phyloP scores from a whole-genome alignment of 1,284 basidiomycete genomes.

The Cryptococcus floricola region DNA sequence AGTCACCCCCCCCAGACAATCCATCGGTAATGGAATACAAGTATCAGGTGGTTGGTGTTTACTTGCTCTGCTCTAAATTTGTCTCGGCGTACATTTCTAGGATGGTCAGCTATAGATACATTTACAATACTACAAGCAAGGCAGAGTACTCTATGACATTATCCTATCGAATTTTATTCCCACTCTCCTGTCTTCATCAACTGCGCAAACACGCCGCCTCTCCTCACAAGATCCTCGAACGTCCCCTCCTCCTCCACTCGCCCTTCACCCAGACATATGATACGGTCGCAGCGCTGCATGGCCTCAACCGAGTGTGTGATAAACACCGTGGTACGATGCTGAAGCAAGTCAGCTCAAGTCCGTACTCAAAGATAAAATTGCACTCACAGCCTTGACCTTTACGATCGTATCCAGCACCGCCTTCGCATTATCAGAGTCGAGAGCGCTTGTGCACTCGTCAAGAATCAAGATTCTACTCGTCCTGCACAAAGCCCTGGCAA shows the following conservation, averaged over 20 bases:
- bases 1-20: no score
- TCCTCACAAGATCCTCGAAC: constrained; percentile 66
- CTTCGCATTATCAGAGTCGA: constrained; percentile 77
- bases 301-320: constrained; percentile 89
- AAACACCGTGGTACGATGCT: constrained; percentile 73
- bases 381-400: constrained; percentile 56
- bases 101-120: background rate
- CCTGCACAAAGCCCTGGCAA: constrained; percentile 80
- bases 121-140: background rate
- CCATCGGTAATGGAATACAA: no score
- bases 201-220: constrained; percentile 71
- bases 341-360: constrained; percentile 68
- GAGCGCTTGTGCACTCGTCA: constrained; percentile 89
- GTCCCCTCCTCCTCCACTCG: constrained; percentile 72
- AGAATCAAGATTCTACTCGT: constrained; percentile 73
- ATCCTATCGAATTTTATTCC: constrained; percentile 45
- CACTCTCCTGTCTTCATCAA: constrained; percentile 85
- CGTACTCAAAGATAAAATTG: background rate
- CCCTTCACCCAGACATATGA: constrained; percentile 77
- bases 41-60: constrained; percentile 7
- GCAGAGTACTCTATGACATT: background rate
- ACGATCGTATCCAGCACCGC: constrained; percentile 74
- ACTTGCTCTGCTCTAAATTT: background rate
- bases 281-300: constrained; percentile 87
- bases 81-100: background rate